phyloP scores from a whole-genome alignment of 768 basidiomycete genomes.

The Boletus vermiculosoides region DNA sequence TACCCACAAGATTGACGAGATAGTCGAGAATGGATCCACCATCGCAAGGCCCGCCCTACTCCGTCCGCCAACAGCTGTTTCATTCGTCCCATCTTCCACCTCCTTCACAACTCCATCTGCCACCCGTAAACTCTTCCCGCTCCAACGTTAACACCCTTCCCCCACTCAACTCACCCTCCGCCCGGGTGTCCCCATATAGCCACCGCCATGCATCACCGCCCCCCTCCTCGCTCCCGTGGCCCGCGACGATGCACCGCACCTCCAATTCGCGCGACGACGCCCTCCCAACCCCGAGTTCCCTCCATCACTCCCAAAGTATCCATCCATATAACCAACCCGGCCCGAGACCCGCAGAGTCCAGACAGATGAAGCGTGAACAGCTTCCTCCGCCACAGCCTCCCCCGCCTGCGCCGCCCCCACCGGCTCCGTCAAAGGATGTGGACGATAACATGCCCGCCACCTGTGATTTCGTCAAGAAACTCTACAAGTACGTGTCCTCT shows the following conservation, averaged over 20 bases:
- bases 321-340: conserved; percentile 25
- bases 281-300: conserved; percentile 22
- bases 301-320: conserved; percentile 16
- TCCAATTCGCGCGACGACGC: conserved; percentile 45
- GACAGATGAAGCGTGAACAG: conserved; percentile 33
- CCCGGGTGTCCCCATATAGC: conserved; percentile 25
- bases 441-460: conserved; percentile 86
- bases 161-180: conserved; percentile 34
- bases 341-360: conserved; percentile 20
- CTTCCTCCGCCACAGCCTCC: conserved; percentile 25
- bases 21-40: conserved; percentile 24
- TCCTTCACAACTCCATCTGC: conserved; percentile 41
- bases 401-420: conserved; percentile 19
- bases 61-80: conserved; percentile 37
- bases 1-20: background rate
- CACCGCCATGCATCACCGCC: conserved; percentile 32
- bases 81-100: conserved; percentile 45
- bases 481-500: conserved; percentile 68
- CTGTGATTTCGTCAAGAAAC: conserved; percentile 91
- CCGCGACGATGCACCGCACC: conserved; percentile 33
- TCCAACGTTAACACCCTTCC: conserved; percentile 41
- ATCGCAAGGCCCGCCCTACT: conserved; percentile 31
- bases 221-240: conserved; percentile 24
- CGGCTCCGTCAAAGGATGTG: conserved; percentile 31
- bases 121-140: conserved; percentile 35